These are phyloP conservation scores for Hygrophoropsis aurantiaca DNA, from an alignment of 768 basidiomycete genomes.

Conservation along the genomic window DNA sequence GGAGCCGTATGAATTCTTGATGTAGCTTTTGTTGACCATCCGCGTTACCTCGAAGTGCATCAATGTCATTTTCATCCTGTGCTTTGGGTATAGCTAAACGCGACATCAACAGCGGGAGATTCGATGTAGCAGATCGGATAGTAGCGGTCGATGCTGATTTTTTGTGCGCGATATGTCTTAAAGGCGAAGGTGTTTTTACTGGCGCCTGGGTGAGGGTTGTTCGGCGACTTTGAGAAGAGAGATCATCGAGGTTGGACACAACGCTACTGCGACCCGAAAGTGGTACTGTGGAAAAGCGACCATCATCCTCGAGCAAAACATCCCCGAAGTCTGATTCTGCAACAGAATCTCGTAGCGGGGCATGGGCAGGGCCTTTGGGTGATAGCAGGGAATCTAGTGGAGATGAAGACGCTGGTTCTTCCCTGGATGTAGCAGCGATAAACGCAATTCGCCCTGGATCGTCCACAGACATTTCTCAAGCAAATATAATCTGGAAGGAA, in stretches of 20 bases:
- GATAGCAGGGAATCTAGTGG: conserved; percentile 52
- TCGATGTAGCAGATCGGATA: conserved; percentile 48
- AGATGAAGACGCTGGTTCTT: conserved; percentile 14
- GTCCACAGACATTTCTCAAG: conserved; percentile 16
- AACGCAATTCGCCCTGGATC: conserved; percentile 12
- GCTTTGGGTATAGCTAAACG: conserved; percentile 49
- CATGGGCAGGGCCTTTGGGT: conserved; percentile 37
- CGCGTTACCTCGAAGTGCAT: conserved; percentile 45
- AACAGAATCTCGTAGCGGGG: conserved; percentile 39
- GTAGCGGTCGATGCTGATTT: conserved; percentile 63
- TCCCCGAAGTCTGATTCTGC: conserved; percentile 68
- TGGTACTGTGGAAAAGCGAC: conserved; percentile 52
- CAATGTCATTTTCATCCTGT: conserved; percentile 38
- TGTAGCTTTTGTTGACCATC: conserved; percentile 73
- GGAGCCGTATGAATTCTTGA: conserved; percentile 72
- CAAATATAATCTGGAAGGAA: background rate
- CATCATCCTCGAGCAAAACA: conserved; percentile 43
- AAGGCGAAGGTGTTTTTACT: conserved; percentile 15
- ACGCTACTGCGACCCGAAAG: conserved; percentile 38
- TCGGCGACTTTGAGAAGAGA: conserved; percentile 28
- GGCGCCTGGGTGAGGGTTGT: conserved; percentile 28
- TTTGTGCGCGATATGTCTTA: conserved; percentile 46
- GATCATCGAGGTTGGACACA: conserved; percentile 14
- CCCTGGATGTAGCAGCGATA: conserved; percentile 5
- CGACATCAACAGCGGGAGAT: conserved; percentile 52